These are phyloP conservation scores for Santalum album DNA, from an alignment of 164 flowering plant genomes.

Conservation along the genomic window DNA sequence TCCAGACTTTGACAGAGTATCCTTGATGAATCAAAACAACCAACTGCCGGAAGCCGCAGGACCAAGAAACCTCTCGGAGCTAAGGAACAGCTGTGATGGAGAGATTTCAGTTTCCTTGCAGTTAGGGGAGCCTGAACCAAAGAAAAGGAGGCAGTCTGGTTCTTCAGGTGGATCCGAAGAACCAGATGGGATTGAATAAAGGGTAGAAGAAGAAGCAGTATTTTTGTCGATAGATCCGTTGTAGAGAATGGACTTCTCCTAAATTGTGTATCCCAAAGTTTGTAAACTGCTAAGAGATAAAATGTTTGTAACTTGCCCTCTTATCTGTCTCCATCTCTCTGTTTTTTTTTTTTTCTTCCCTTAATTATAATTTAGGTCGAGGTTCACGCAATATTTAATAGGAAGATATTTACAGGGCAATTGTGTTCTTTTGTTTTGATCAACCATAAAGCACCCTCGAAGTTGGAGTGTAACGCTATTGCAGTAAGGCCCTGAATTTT, in stretches of 20 bases:
- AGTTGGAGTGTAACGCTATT: too few relatives aligned
- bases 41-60: slow-evolving; percentile 19
- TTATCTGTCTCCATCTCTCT: too few relatives aligned
- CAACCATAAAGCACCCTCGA: too few relatives aligned
- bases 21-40: slow-evolving; percentile 32
- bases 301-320: too few relatives aligned
- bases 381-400: too few relatives aligned
- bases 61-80: slow-evolving; percentile 41
- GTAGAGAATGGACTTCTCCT: neutral
- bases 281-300: neutral
- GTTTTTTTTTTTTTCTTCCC: too few relatives aligned
- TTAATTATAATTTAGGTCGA: too few relatives aligned
- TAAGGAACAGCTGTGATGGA: slow-evolving; percentile 48
- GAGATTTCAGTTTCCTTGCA: slow-evolving; percentile 61
- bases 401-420: too few relatives aligned
- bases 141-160: slow-evolving; percentile 41
- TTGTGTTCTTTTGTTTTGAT: too few relatives aligned
- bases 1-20: slow-evolving; percentile 32
- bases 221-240: neutral
- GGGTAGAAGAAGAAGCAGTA: neutral
- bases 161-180: slow-evolving; percentile 23
- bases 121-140: slow-evolving; percentile 70
- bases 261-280: neutral
- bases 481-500: too few relatives aligned
- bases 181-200: slow-evolving; percentile 13